Conservation (phyloP, 2,329 filamentous ascomycete genomes). For the Lachnellula occidentalis region DNA sequence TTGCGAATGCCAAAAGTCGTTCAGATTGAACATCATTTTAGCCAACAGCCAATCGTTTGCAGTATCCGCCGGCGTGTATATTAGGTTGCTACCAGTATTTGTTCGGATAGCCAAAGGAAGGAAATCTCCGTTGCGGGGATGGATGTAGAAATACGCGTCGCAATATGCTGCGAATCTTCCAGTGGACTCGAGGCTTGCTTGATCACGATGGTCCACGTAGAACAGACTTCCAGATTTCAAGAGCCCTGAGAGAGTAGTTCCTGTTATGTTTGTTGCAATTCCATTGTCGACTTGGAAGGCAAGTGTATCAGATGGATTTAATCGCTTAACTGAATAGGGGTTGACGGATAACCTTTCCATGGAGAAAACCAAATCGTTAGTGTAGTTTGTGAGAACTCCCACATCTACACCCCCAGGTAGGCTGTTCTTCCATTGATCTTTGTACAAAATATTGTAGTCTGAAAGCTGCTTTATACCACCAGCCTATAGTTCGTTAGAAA, state of each 20-base stretch:
- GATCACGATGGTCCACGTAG: conserved; percentile 37
- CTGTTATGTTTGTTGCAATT: conserved; percentile 30
- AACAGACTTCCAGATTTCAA: conserved; percentile 37
- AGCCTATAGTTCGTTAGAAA: conserved; percentile 10
- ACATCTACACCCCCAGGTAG: conserved; percentile 33
- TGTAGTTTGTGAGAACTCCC: conserved; percentile 40
- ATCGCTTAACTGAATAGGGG: conserved; percentile 35
- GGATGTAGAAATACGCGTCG: conserved; percentile 43
- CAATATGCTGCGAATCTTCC: conserved; percentile 37
- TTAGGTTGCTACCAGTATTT: conserved; percentile 36
- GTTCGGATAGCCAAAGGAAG: conserved; percentile 44
- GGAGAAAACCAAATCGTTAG: conserved; percentile 41
- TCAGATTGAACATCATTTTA: conserved; percentile 44
- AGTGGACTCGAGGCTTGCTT: conserved; percentile 25
- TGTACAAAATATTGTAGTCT: conserved; percentile 39
- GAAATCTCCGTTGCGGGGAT: conserved; percentile 36
- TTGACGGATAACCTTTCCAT: conserved; percentile 42
- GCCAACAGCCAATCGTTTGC: conserved; percentile 45
- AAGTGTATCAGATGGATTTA: conserved; percentile 31
- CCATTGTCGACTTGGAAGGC: conserved; percentile 35
- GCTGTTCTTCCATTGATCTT: conserved; percentile 35
- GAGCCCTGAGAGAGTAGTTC: conserved; percentile 29
- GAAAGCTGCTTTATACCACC: conserved; percentile 30
- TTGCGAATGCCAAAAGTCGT: conserved; percentile 42
- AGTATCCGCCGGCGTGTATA: conserved; percentile 42